Evolutionary conservation across 2,329 filamentous ascomycete species (phyloP).

Genomic region (Colletotrichum shisoi): DNA sequence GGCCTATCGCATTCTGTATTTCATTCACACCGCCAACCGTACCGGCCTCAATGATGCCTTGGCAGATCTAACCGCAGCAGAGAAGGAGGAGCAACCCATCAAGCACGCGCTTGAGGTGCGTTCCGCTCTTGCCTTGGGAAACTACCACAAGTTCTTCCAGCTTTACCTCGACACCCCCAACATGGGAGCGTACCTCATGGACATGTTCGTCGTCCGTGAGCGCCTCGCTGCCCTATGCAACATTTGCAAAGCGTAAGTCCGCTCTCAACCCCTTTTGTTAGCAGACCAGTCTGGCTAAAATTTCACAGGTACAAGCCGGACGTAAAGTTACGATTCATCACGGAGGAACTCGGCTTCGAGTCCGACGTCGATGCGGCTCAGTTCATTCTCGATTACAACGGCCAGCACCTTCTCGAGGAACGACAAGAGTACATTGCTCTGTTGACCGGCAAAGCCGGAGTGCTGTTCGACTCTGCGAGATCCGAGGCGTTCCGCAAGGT

Average conservation of each 20-base stretch:
- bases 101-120: constrained; percentile 92
- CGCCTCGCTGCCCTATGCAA: constrained; percentile 87
- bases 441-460: constrained; percentile 74
- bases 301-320: constrained; percentile 83
- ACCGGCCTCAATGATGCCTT: constrained; percentile 97
- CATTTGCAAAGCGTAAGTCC: constrained; percentile 93
- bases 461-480: constrained; percentile 77
- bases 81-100: constrained; percentile 84
- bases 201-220: constrained; percentile 97
- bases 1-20: constrained; percentile 99
- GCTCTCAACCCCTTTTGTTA: neutral
- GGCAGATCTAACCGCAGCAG: constrained; percentile 97
- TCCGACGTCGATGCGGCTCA: constrained; percentile 88
- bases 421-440: constrained; percentile 77
- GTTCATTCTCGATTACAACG: constrained; percentile 84
- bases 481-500: constrained; percentile 80
- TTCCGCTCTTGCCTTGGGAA: constrained; percentile 88
- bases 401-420: constrained; percentile 78
- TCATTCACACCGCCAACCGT: constrained; percentile 98
- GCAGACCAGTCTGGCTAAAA: constrained; percentile 58
- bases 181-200: constrained; percentile 98
- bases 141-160: constrained; percentile 98
- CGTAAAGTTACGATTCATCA: constrained; percentile 88
- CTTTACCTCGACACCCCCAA: constrained; percentile 93
- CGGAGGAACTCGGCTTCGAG: constrained; percentile 95